Evolutionary conservation across 306 rosid genomes (phyloP), one percentile per base, ranked within the genome.

Genomic region (Fagus sylvatica): DNA sequence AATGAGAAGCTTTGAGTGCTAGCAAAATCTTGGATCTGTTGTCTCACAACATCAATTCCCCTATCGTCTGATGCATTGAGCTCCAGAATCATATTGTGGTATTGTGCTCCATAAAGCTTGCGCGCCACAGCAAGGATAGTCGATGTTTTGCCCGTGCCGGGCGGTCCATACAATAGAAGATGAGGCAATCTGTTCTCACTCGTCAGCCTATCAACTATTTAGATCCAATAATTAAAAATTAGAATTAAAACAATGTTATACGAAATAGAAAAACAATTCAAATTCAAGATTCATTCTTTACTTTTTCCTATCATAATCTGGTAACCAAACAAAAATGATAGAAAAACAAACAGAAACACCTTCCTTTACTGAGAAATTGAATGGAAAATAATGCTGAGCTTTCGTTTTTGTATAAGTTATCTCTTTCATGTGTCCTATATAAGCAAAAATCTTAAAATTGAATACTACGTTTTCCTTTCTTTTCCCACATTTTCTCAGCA

Each of bases 101-200:
- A 91, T 33, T 85, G 91, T 0, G 83, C 65, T n/a, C 99, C 99
- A 77, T 96, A 91, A 5, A 96, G 90, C 84, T 93, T 90, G 46
- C 98, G 91, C 3, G 99, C 98, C 61, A 96, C 94, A 0, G 96
- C 98, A 1, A 96, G 98, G 84, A 93, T 88, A 9, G 98, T 93
- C 4, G 99, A 96, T 7, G 99, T 96, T 82, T 96, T 96, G 13
- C 99, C 98, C 0, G 99, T 96, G 32, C 98, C 98, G 32, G 98
- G 98, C 40, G 99, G 99, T 2, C 99, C 99, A 37, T 96, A 96
- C 85, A 96, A 72, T 17, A 96, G 81, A 59, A 96, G 97, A 83
- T 93, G 99, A 0, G 99, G 98, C 85, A 96, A 82, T 85, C 96
- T 87, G 81, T 93, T 91, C 91, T 93, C 96, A 2, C 90, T 79